Evolutionary conservation across 345 rosid species (phyloP), one percentile per base, ranked within the genome.

Genomic region (Ricinus communis): DNA sequence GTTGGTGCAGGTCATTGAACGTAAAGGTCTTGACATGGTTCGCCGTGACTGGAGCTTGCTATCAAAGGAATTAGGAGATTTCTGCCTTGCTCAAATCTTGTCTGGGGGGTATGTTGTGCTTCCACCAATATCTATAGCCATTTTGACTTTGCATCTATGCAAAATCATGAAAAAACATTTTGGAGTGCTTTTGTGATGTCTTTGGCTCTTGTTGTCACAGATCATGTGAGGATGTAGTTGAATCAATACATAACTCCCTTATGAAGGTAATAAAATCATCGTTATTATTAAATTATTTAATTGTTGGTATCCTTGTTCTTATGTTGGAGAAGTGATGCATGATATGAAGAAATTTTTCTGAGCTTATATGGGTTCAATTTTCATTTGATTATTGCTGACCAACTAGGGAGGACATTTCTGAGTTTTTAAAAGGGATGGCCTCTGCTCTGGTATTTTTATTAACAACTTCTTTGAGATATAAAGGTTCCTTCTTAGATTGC

Each of bases 21-120:
- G 97, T 57, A 95, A 95, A 81, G 99, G 99, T 70, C 93, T 95
- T 74, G 99, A 95, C 84, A 92, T 90, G 98, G 99, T 95, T 84
- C 93, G 99, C 65, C 91, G 98, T 74, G 99, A 92, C 77, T 95
- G 98, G 99, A 95, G 99, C 76, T 81, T 92, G 85, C 82, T 95
- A 50, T 85, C 99, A 71, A 95, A 95, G 86, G 97, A 92, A 80
- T 71, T 87, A 74, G 99, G 99, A 76, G 96, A 92, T 78, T 87
- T 84, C 76, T 92, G 98, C 80, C 81, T 95, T 51, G 72, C 82
- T 73, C 90, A 90, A 82, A 95, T 95, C 73, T 80, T 95, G 80
- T 89, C 88, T n/a, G 99, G 95, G 85, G 91, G 96, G 99, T 92
- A 81, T 80, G 80, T 70, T 64, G 49, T 73, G 14, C 69, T 47